Base-by-base conservation (phyloP, 495 filamentous ascomycete species). In the Rostrohypoxylon terebratum region DNA sequence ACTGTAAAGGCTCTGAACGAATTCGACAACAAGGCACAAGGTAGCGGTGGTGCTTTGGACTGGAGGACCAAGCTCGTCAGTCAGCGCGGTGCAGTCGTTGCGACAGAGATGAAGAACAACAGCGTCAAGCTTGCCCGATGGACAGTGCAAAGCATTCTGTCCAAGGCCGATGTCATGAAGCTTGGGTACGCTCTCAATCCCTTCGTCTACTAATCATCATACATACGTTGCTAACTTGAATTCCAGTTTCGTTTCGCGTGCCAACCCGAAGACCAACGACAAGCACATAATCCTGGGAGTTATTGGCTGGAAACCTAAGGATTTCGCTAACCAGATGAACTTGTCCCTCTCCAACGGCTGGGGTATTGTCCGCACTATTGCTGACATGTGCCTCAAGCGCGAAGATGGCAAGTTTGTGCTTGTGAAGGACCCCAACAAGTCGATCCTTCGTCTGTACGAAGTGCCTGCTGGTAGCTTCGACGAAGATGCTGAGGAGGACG, bases 21-120 rank as follows among this genome's bases (percentile, higher is more conserved):
- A 85, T 99, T 98, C 80, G 96, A 99, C 83, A 92, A 87, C 87
- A 97, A 97, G 84, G 96, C 96, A 9, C 95, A 96, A 76, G 96
- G 96, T 61, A 92, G 92, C 70, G 95, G 96, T 69, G 93, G 93
- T 63, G 96, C 96, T 45, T 85, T 98, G 28, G 94, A 99, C 86
- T 99, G 96, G 96, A 89, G 95, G 77, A 89, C 88, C 65, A 99
- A 98, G 87, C 89, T 99, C 54, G 90, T 90, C 61, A 92, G 91
- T 68, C 94, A 97, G 84, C 90, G 96, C 66, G 96, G 96, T 86
- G 96, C 96, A 28, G 94, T 98, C 33, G 91, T 99, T 14, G 96
- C 96, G 18, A 99, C 96, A n/a, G 96, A 96, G 82, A 99, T 99
- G 96, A 99, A 99, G 90, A 99, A 99, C 88, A 99, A 99, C 87